Base-by-base conservation (phyloP, 352 stramenopile genomes). In the Globisporangium irregulare region DNA sequence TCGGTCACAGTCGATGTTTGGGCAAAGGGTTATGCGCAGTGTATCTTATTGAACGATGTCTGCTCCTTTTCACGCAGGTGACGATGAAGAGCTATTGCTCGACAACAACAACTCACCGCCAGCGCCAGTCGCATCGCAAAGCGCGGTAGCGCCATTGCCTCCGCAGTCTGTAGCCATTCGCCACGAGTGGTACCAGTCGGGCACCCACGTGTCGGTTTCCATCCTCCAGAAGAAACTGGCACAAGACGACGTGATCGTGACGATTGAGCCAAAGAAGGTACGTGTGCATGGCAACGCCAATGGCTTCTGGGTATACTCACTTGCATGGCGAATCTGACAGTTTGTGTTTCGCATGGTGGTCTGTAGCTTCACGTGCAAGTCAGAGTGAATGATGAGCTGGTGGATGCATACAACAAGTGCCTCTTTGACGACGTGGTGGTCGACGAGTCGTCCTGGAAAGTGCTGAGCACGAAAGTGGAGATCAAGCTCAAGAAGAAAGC, bases 121-220 rank as follows among this genome's bases (percentile, higher is more conserved):
- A 14, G 38, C 36, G 22, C 51, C 36, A 24, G 25, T 59, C 3
- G 53, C 25, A 4, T 6, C 29, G 0, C 46, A 34, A 24, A n/a
- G 20, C 15, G 46, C 46, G 4, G 64, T 25, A 9, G 46, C 6
- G 24, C 18, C 64, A 34, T 10, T 48, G 29, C 27, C 48, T 15
- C 4, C 54, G 2, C 54, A 59, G 41, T 27, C 43, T 32, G 43
- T 51, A 18, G 46, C 48, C 0, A 25, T 70, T 25, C 64, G 86
- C 5, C 78, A 96, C 76, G 89, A 97, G 4, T 97, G 89, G 89
- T 96, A 96, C 71, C 90, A 97, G 71, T 95, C 87, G 15, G 57
- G 22, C 0, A 86, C 84, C 6, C 77, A 95, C 59, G 89, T 97
- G 67, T 94, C 84, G 10, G 76, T 96, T 12, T 93, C 86, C 24